Percentiles rank a stretch among this genome's conserved stretches.
These are phyloP conservation scores for Starmerella davenportii DNA, from an alignment of 805 yeast genomes.

Conservation along the genomic window DNA sequence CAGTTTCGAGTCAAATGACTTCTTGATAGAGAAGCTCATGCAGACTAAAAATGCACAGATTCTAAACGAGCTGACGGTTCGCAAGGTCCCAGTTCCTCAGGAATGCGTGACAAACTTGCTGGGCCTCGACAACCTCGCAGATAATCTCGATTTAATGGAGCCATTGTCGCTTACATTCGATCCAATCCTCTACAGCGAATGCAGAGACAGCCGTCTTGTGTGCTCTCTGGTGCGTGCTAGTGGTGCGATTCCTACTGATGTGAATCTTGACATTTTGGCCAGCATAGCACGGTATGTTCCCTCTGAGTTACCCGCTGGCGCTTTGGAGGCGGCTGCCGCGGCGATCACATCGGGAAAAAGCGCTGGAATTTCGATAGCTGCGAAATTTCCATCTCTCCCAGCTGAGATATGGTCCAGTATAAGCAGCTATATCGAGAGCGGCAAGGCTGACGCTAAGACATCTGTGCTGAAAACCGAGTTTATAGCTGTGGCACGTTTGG, in stretches of 20 bases:
- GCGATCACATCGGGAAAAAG: neutral
- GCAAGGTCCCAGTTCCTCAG: constrained; percentile 5
- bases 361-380: neutral
- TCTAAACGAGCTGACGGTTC: constrained; percentile 8
- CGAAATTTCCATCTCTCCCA: neutral
- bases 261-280: neutral
- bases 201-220: neutral
- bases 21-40: constrained; percentile 2
- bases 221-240: neutral
- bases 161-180: constrained; percentile 1
- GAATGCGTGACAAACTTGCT: constrained; percentile 1
- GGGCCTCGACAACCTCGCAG: constrained; percentile 4
- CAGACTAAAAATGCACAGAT: neutral
- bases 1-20: constrained; percentile 4
- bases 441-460: neutral
- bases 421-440: constrained; percentile 2
- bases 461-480: constrained; percentile 5
- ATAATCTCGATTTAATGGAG: constrained; percentile 6
- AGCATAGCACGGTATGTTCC: neutral
- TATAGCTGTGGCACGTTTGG: neutral
- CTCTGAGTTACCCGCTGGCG: neutral
- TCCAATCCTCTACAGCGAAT: neutral
- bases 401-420: neutral
- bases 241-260: neutral
- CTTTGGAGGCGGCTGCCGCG: neutral